Base-by-base conservation (phyloP, 768 basidiomycete species). In the Leucocoprinus sp. region DNA sequence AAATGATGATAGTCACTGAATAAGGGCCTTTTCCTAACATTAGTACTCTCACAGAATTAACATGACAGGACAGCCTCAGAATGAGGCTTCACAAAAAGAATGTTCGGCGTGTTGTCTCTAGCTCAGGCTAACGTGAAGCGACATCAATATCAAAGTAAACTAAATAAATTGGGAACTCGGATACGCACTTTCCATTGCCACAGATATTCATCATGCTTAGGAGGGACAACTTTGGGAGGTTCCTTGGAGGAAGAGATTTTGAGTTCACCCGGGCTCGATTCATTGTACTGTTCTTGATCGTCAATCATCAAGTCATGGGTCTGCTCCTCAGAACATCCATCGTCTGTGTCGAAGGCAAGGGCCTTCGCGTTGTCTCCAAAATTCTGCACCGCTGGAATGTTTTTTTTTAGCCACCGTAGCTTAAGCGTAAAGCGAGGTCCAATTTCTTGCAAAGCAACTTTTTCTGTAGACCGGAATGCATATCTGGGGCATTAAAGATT, bases 351-450 rank as follows among this genome's bases (percentile, higher is more conserved):
- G 48, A 82, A 75, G 50, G 72, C 65, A 39, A 85, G 56, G 18
- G 75, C 65, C 51, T 72, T 67, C 1, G 79, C 69, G n/a, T 71
- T 68, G 51, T 83, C 77, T 21, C 84, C 81, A 56, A 80, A 70
- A 53, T 76, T 72, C 51, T 74, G 73, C 21, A 93, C 89, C 4
- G 85, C 82, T 1, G 93, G 93, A 17, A 93, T 68, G 8, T 91
- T 93, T 55, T 86, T 92, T 59, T 84, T 82, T 47, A 99, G 64
- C 72, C 84, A 96, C 29, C 84, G 73, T 45, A 99, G 69, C 64
- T 98, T 98, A 8, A 98, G 72, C 0, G 96, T 98, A 59, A 99
- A 96, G 24, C 95, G 80, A 5, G 96, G 96, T 1, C 96, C 96
- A 52, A 99, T 99, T 64, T 99, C 96, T 60, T 99, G 96, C 23